Evolutionary conservation across 2,329 filamentous ascomycete species (phyloP).

Genomic region (Exophiala viscosa): DNA sequence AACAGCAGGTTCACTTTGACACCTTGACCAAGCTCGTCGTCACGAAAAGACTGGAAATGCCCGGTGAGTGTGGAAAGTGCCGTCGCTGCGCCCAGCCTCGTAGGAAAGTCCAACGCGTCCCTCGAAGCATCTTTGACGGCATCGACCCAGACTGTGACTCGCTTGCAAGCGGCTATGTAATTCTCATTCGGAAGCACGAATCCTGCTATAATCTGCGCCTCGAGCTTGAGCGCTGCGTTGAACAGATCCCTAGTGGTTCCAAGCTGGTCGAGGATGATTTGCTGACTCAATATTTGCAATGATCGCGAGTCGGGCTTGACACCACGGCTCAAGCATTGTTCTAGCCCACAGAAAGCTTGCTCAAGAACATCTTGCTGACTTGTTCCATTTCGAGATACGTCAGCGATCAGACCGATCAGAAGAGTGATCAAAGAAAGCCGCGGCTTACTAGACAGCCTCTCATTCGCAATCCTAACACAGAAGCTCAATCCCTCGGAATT

Average conservation of each 20-base stretch:
- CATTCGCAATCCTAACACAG: slow-evolving; percentile 3
- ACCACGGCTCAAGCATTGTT: slow-evolving; percentile 2
- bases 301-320: background rate
- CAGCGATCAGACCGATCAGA: slow-evolving; percentile 7
- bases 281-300: background rate
- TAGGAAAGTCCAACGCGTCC: slow-evolving; percentile 25
- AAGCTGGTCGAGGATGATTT: slow-evolving; percentile 4
- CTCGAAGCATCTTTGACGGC: slow-evolving; percentile 10
- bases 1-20: slow-evolving; percentile 27
- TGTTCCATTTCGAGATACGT: background rate
- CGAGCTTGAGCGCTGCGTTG: slow-evolving; percentile 11
- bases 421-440: background rate
- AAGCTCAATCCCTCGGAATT: slow-evolving; percentile 8
- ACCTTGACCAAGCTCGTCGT: slow-evolving; percentile 1
- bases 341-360: slow-evolving; percentile 9
- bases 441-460: background rate
- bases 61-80: slow-evolving; percentile 16
- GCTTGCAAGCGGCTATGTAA: background rate
- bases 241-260: slow-evolving; percentile 9
- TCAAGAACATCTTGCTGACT: slow-evolving; percentile 8
- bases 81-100: slow-evolving; percentile 19
- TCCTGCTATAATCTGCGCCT: slow-evolving; percentile 8
- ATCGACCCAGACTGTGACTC: slow-evolving; percentile 8
- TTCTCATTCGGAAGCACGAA: background rate
- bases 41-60: background rate